phyloP scores from a whole-genome alignment of 352 stramenopile species.

The Pythium brassicae region DNA sequence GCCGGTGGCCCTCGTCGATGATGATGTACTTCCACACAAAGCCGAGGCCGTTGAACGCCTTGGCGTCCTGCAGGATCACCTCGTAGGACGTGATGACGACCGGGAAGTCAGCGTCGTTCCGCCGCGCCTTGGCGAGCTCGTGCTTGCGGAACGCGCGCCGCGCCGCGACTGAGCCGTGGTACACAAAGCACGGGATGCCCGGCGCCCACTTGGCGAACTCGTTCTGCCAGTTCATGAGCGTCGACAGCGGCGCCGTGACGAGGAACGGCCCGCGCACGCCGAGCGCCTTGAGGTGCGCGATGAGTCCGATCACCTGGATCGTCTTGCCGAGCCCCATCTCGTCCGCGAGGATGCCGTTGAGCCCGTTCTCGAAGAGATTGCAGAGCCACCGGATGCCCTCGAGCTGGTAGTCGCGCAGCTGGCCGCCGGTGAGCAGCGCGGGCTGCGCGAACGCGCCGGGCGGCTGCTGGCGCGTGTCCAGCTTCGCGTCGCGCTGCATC shows the following conservation, averaged over 20 bases:
- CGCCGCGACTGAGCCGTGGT: conserved; percentile 88
- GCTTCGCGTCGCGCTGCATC: conserved; percentile 44
- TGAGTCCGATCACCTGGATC: conserved; percentile 89
- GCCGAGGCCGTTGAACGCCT: conserved; percentile 42
- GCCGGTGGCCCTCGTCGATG: conserved; percentile 96
- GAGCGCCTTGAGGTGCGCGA: conserved; percentile 91
- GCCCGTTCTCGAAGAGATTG: conserved; percentile 76
- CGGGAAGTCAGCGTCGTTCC: conserved; percentile 63
- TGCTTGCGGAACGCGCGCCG: conserved; percentile 44
- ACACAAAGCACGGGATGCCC: conserved; percentile 95
- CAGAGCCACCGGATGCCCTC: conserved; percentile 97
- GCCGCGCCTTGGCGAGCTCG: conserved; percentile 47
- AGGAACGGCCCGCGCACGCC: conserved; percentile 92
- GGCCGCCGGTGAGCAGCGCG: conserved; percentile 68
- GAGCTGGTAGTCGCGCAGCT: conserved; percentile 93
- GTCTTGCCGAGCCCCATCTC: conserved; percentile 92
- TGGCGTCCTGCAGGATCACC: conserved; percentile 77
- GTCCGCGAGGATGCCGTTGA: conserved; percentile 88
- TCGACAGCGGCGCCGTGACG: conserved; percentile 97
- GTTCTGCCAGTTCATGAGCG: conserved; percentile 97
- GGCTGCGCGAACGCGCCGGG: conserved; percentile 34
- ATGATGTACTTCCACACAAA: conserved; percentile 95
- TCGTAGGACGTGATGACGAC: conserved; percentile 84
- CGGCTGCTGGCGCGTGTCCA: conserved; percentile 34
- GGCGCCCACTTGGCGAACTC: conserved; percentile 81